These are phyloP conservation scores for Casuarina equisetifolia DNA, from an alignment of 306 rosid species.

Conservation along the genomic window DNA sequence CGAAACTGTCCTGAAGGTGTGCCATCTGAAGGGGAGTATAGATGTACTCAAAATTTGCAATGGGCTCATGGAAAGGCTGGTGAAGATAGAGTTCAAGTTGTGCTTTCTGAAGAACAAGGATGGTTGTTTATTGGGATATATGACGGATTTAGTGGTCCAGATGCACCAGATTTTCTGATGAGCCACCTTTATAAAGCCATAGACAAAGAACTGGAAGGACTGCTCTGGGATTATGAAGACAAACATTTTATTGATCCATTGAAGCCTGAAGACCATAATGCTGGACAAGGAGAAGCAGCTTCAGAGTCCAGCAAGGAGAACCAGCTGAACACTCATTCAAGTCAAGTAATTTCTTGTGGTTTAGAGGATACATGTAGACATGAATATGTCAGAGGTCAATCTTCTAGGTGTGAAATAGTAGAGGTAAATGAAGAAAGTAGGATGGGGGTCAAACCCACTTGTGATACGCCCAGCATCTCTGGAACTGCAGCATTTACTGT, in stretches of 20 bases:
- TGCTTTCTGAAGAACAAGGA: conserved; percentile 74
- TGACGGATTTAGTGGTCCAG: conserved; percentile 75
- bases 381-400: conserved; percentile 25
- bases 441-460: conserved; percentile 29
- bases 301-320: conserved; percentile 33
- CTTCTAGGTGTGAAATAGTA: conserved; percentile 47
- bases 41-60: conserved; percentile 55
- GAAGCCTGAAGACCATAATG: conserved; percentile 24
- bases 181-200: conserved; percentile 59
- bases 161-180: conserved; percentile 75
- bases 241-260: conserved; percentile 29
- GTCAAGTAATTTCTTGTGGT: conserved; percentile 30
- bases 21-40: conserved; percentile 46
- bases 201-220: conserved; percentile 64
- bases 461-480: conserved; percentile 26
- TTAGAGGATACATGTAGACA: conserved; percentile 29
- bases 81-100: conserved; percentile 71
- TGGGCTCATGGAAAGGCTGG: conserved; percentile 86
- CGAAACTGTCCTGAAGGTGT: conserved; percentile 42
- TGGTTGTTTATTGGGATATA: conserved; percentile 76
- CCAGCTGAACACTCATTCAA: conserved; percentile 34
- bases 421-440: conserved; percentile 37
- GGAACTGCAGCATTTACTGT: conserved; percentile 33
- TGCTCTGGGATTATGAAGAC: conserved; percentile 68
- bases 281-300: conserved; percentile 24